phyloP scores from a whole-genome alignment of 768 basidiomycete species.

The Termitomyces sp. region DNA sequence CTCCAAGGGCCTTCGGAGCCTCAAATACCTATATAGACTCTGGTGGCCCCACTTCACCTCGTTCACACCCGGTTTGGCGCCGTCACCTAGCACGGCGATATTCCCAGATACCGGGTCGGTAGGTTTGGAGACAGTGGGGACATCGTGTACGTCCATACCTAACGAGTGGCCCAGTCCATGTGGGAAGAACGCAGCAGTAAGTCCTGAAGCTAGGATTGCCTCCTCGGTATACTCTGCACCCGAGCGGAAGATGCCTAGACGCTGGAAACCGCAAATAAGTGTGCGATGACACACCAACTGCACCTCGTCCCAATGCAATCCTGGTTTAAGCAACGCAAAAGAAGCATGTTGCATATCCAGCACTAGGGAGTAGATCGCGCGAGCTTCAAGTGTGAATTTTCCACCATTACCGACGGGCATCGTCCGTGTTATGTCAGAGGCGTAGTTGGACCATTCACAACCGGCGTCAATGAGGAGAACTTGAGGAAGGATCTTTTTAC shows the following conservation, averaged over 20 bases:
- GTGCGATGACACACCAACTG: slow-evolving; percentile 81
- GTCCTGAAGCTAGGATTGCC: slow-evolving; percentile 69
- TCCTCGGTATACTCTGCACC: slow-evolving; percentile 52
- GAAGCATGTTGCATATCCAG: slow-evolving; percentile 87
- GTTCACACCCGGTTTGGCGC: background rate
- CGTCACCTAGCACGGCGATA: slow-evolving; percentile 12
- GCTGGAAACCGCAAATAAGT: slow-evolving; percentile 77
- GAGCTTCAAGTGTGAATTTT: slow-evolving; percentile 76
- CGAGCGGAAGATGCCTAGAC: slow-evolving; percentile 74
- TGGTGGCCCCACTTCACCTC: slow-evolving; percentile 36
- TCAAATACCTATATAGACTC: slow-evolving; percentile 73
- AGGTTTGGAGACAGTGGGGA: slow-evolving; percentile 79
- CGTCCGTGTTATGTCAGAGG: slow-evolving; percentile 64
- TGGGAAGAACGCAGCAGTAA: slow-evolving; percentile 87
- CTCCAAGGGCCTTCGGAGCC: slow-evolving; percentile 69
- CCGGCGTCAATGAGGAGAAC: slow-evolving; percentile 93
- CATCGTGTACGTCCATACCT: slow-evolving; percentile 94
- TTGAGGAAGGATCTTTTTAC: slow-evolving; percentile 47
- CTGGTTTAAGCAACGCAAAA: slow-evolving; percentile 64
- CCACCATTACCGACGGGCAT: slow-evolving; percentile 95
- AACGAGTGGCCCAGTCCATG: slow-evolving; percentile 90
- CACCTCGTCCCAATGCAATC: slow-evolving; percentile 86
- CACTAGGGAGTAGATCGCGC: slow-evolving; percentile 82
- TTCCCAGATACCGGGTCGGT: slow-evolving; percentile 37
- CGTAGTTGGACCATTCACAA: slow-evolving; percentile 69